These are phyloP conservation scores for Shiraia bambusicola DNA, from an alignment of 2,329 filamentous ascomycete genomes.

Conservation along the genomic window DNA sequence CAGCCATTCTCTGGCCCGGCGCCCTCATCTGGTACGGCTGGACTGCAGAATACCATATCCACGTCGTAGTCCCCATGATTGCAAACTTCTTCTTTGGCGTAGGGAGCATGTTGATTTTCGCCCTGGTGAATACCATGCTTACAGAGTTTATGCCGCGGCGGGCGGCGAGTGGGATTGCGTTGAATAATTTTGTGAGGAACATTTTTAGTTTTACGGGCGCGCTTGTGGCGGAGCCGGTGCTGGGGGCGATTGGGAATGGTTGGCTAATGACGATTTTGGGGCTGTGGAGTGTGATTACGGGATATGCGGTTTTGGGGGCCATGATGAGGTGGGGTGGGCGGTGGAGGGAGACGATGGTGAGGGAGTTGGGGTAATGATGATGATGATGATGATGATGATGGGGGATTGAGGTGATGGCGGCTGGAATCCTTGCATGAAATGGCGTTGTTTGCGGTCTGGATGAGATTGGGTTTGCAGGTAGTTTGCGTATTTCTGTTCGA, in stretches of 20 bases:
- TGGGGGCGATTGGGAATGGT: conserved; percentile 42
- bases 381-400: not conserved
- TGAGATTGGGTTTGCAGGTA: not conserved
- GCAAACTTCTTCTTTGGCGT: conserved; percentile 47
- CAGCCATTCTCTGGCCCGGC: conserved; percentile 37
- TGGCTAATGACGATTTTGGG: conserved; percentile 45
- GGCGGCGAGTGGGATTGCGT: conserved; percentile 40
- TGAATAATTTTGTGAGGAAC: conserved; percentile 46
- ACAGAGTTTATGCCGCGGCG: conserved; percentile 45
- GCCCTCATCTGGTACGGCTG: conserved; percentile 45
- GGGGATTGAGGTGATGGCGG: not conserved
- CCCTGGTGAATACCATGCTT: conserved; percentile 43
- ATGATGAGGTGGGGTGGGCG: conserved; percentile 61
- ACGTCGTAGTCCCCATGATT: conserved; percentile 41
- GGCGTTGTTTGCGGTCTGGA: not conserved
- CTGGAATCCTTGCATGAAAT: too few relatives aligned
- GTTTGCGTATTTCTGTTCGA: not conserved
- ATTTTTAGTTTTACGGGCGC: conserved; percentile 42
- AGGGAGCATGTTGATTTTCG: conserved; percentile 44
- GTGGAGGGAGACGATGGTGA: conserved; percentile 67
- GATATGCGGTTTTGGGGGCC: conserved; percentile 56
- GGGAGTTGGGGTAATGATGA: conserved; percentile 18
- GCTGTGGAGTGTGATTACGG: conserved; percentile 53
- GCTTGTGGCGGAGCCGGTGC: conserved; percentile 39
- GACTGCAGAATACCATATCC: conserved; percentile 34